These are phyloP conservation scores for Sporothrix protearum DNA, from an alignment of 2,329 filamentous ascomycete genomes.

Conservation along the genomic window DNA sequence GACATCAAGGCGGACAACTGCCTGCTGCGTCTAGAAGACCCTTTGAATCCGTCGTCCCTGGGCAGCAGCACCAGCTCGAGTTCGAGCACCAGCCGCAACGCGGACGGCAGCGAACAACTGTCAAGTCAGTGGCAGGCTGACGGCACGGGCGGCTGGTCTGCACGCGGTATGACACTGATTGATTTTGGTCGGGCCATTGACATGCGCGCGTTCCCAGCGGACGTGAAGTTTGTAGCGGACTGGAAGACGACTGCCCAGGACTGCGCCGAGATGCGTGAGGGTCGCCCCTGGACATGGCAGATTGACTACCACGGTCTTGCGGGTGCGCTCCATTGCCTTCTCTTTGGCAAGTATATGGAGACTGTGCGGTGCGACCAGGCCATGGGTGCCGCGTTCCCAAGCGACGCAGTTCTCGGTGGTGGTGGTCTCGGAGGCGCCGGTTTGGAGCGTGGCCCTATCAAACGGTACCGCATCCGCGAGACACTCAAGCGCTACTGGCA, in stretches of 20 bases:
- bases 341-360: slow-evolving; percentile 95
- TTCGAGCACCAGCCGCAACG: slow-evolving; percentile 8
- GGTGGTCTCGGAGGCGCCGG: neutral
- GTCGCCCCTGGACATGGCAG: slow-evolving; percentile 94
- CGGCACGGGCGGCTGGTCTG: slow-evolving; percentile 73
- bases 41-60: slow-evolving; percentile 33
- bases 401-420: slow-evolving; percentile 40
- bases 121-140: slow-evolving; percentile 65
- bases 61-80: slow-evolving; percentile 32
- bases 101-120: slow-evolving; percentile 41
- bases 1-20: slow-evolving; percentile 97
- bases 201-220: slow-evolving; percentile 74
- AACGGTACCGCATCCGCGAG: slow-evolving; percentile 77
- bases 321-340: slow-evolving; percentile 77
- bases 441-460: slow-evolving; percentile 47
- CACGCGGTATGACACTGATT: slow-evolving; percentile 79
- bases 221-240: slow-evolving; percentile 87
- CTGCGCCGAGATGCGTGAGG: slow-evolving; percentile 92
- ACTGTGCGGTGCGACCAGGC: slow-evolving; percentile 54
- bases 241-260: slow-evolving; percentile 87
- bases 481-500: slow-evolving; percentile 95
- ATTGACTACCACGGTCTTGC: slow-evolving; percentile 94
- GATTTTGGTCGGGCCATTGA: slow-evolving; percentile 95
- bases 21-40: slow-evolving; percentile 77
- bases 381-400: neutral